Base-by-base conservation (phyloP, 1,284 basidiomycete genomes). In the Apiotrichum sp. region DNA sequence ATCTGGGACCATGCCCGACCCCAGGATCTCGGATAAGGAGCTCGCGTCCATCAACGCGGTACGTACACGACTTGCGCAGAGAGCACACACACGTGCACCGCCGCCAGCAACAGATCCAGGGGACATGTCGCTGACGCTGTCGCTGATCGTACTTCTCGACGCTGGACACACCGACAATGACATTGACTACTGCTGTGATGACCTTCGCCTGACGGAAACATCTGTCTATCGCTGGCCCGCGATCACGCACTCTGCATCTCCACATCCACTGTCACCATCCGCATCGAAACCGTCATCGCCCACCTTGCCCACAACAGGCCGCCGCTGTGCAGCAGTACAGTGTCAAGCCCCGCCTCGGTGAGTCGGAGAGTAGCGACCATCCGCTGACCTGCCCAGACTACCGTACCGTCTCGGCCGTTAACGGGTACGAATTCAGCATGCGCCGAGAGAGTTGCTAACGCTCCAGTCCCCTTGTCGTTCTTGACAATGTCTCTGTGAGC, bases 401-500 rank as follows among this genome's bases (percentile, higher is more conserved):
- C 78, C 84, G 90, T 59, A 96, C 93, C 44, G 93, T 97, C 54
- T 91, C 91, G 70, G 92, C 91, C 62, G 89, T 98, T 77, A 98
- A 98, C 72, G 93, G 93, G 91, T 89, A 71, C 78, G 83, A 10
- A 43, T 29, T 22, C 16, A 3, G 13, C 31, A 2, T 10, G 10
- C 22, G 22, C 22, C 22, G 22, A 22, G 22, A 22, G 4, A 34
- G 16, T 39, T 42, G 62, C 59, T 56, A 51, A 59, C 49, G 34
- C 6, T 44, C 7, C 69, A 93, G 91, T 51, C 91, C 91, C 46
- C 82, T 98, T 53, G 96, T 99, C 58, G 87, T 99, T 14, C 81
- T 99, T 62, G 96, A 98, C 79, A 97, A 98, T 75, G 96, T 98
- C 83, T 98, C 98, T 80, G 91, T 89, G 66, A 55, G 80, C 60